phyloP scores from a whole-genome alignment of 2,329 filamentous ascomycete genomes.

The Thermothelomyces thermophilus region DNA sequence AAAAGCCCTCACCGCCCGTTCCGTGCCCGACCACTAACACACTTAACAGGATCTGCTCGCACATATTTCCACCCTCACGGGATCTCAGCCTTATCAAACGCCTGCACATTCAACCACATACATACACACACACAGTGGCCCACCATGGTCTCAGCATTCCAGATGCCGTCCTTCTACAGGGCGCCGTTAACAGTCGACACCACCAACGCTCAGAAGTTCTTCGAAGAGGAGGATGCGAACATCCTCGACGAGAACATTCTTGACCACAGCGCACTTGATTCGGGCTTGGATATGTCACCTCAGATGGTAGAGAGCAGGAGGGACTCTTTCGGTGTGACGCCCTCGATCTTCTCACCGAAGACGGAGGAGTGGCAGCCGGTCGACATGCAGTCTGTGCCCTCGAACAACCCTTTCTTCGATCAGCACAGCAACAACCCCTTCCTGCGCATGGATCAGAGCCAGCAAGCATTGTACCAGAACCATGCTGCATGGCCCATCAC shows the following conservation, averaged over 20 bases:
- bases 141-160: conserved; percentile 46
- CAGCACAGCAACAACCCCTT: conserved; percentile 58
- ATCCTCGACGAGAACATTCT: conserved; percentile 56
- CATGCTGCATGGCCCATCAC: conserved; percentile 57
- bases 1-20: conserved; percentile 27
- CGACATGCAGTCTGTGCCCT: conserved; percentile 58
- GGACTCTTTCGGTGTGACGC: conserved; percentile 55
- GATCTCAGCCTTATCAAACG: conserved; percentile 12
- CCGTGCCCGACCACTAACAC: conserved; percentile 23
- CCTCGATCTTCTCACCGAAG: conserved; percentile 58
- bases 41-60: conserved; percentile 23
- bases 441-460: conserved; percentile 53
- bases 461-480: conserved; percentile 35
- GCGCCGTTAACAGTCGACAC: conserved; percentile 49
- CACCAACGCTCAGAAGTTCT: conserved; percentile 48
- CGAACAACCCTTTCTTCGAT: conserved; percentile 58
- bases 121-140: conserved; percentile 17
- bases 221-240: conserved; percentile 54
- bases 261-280: conserved; percentile 54
- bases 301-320: conserved; percentile 56
- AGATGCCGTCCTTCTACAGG: conserved; percentile 47
- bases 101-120: conserved; percentile 7
- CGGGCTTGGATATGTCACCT: conserved; percentile 56
- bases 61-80: conserved; percentile 14
- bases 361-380: conserved; percentile 58